Base-by-base conservation (phyloP, 2,329 filamentous ascomycete species). In the Aspergillus tubingensis region DNA sequence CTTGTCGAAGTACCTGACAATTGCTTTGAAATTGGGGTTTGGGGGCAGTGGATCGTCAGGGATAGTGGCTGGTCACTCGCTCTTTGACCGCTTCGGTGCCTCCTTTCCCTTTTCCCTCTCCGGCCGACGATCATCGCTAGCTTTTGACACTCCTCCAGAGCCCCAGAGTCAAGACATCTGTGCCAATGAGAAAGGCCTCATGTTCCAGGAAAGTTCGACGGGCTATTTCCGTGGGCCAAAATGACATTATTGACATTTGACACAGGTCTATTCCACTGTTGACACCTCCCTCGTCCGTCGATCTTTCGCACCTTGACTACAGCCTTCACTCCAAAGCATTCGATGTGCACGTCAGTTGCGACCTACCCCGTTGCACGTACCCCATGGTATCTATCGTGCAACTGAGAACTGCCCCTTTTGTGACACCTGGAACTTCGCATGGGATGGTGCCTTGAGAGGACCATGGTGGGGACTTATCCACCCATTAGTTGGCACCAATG, bases 211-310 rank as follows among this genome's bases (percentile, higher is more conserved):
- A 39, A 17, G 53, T 32, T 47, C 8, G n/a, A 32, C 19, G 39
- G 30, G 39, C 39, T 41, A 32, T 39, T 21, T 23, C 15, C 6
- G 36, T 25, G 21, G 32, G 52, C 5, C 44, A 23, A 5, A 43
- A 17, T 43, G 52, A 30, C 52, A 44, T 44, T 44, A 55, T 55
- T 55, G 53, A 55, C 53, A 44, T 27, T 44, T 41, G 39, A 43
- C 52, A 49, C 44, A n/a, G 44, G 44, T 23, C 23, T 49, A 50
- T 50, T 21, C 21, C 19, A 23, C 17, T 15, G 17, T 25, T 25
- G 36, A 55, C 53, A 30, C 39, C 39, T 44, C 8, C 17, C 23
- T 17, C 53, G 53, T 47, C 23, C 25, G 53, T 47, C 53, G 53
- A 55, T 47, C 53, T 25, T 25, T 47, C 38, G 21, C 43, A 30